Evolutionary conservation across 2,329 filamentous ascomycete genomes (phyloP).

Genomic region (Dendrostoma leiphaemia): DNA sequence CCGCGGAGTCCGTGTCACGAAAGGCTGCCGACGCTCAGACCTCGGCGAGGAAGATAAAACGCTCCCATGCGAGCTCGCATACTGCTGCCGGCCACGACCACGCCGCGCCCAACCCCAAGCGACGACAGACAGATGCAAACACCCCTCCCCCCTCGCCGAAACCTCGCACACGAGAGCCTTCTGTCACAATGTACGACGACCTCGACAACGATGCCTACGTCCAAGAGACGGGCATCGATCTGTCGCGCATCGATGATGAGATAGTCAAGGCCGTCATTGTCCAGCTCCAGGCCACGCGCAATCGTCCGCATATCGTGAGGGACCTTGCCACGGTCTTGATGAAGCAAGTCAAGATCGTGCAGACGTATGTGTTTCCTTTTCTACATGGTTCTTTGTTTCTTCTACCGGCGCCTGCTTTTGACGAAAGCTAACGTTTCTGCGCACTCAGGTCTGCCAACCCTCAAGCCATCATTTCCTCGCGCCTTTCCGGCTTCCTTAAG

Average conservation of each 20-base stretch:
- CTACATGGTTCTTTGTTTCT: constrained; percentile 10
- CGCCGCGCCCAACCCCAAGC: constrained; percentile 30
- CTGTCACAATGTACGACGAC: constrained; percentile 39
- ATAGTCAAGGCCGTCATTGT: constrained; percentile 89
- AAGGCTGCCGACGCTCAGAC: constrained; percentile 33
- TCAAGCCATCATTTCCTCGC: constrained; percentile 90
- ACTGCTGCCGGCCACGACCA: constrained; percentile 26
- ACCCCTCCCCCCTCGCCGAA: constrained; percentile 79
- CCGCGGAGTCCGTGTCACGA: neutral
- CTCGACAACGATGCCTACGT: constrained; percentile 28
- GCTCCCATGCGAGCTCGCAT: constrained; percentile 61
- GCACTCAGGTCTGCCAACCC: constrained; percentile 83
- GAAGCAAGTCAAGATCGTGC: constrained; percentile 74
- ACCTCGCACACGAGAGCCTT: constrained; percentile 28
- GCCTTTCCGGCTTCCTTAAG: constrained; percentile 85
- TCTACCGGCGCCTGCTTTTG: constrained; percentile 8
- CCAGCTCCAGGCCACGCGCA: constrained; percentile 84
- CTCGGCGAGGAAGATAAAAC: constrained; percentile 68
- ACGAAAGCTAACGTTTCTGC: constrained; percentile 29
- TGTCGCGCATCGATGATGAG: constrained; percentile 86
- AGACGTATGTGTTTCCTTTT: constrained; percentile 68
- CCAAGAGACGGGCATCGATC: constrained; percentile 65
- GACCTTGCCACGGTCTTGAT: constrained; percentile 82
- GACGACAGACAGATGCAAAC: constrained; percentile 52
- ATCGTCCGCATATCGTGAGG: constrained; percentile 91